Evolutionary conservation across 306 rosid species (phyloP).

Genomic region (Quercus alba): DNA sequence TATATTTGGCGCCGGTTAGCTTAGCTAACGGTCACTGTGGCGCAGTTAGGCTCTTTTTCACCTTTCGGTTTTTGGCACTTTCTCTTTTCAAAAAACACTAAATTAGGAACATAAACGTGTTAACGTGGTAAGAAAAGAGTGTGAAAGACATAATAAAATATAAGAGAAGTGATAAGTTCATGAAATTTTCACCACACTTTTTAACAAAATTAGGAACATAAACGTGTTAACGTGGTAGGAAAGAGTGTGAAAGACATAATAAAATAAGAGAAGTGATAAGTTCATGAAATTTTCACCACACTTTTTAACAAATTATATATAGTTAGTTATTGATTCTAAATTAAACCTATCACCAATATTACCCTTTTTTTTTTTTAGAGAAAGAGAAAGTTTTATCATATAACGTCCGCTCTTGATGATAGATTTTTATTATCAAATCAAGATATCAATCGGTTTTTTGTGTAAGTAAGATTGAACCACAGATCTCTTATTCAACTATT

Average conservation of each 20-base stretch:
- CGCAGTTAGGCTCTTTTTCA: constrained; percentile 36
- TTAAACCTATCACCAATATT: no score
- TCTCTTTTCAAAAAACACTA: constrained; percentile 13
- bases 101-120: background rate
- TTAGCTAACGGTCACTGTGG: constrained; percentile 44
- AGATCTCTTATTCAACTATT: no score
- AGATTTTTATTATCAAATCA: no score
- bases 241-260: background rate
- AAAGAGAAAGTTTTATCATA: background rate
- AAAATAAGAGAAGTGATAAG: background rate
- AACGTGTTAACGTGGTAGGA: background rate
- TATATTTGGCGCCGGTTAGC: constrained; percentile 59
- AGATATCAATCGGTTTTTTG: no score
- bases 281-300: no score
- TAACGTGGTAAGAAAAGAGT: background rate
- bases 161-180: no score
- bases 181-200: no score
- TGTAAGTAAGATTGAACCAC: no score
- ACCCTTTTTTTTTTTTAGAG: no score
- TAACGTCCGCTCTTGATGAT: fast-evolving
- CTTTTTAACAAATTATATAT: no score
- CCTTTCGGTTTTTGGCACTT: constrained; percentile 22
- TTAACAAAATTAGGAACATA: background rate
- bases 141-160: background rate
- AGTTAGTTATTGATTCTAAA: no score